Evolutionary conservation across 164 flowering plant species (phyloP).

Genomic region (Brasenia schreberi): DNA sequence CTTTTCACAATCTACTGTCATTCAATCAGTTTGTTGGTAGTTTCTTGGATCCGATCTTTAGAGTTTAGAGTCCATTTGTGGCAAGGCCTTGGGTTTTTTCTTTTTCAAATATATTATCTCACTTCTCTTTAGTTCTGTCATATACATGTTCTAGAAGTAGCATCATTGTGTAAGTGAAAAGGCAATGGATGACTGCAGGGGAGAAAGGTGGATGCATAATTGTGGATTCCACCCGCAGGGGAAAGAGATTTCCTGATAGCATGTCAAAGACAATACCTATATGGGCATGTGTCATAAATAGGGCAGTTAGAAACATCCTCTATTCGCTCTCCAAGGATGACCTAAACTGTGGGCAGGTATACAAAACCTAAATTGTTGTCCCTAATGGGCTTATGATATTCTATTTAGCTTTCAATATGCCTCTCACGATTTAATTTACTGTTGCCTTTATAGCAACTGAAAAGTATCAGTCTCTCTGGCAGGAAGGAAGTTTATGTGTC

Average conservation of each 20-base stretch:
- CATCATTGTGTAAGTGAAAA: background rate
- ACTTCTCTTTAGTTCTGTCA: background rate
- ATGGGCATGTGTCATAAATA: conserved; percentile 85
- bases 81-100: too few relatives aligned
- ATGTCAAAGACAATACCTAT: conserved; percentile 96
- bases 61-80: too few relatives aligned
- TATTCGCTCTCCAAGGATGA: conserved; percentile 7
- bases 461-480: too few relatives aligned
- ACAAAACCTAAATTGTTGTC: background rate
- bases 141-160: background rate
- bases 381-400: background rate
- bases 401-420: background rate
- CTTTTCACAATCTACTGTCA: too few relatives aligned
- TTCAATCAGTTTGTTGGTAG: too few relatives aligned
- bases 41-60: too few relatives aligned
- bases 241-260: conserved; percentile 96
- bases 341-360: conserved; percentile 3
- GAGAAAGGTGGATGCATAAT: conserved; percentile 86
- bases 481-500: conserved; percentile 1
- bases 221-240: conserved; percentile 89
- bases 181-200: conserved; percentile 24
- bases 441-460: too few relatives aligned
- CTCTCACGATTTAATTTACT: too few relatives aligned
- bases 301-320: conserved; percentile 34
- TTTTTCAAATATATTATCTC: too few relatives aligned